Conservation (phyloP, 768 basidiomycete genomes). For the Astraeus odoratus region DNA sequence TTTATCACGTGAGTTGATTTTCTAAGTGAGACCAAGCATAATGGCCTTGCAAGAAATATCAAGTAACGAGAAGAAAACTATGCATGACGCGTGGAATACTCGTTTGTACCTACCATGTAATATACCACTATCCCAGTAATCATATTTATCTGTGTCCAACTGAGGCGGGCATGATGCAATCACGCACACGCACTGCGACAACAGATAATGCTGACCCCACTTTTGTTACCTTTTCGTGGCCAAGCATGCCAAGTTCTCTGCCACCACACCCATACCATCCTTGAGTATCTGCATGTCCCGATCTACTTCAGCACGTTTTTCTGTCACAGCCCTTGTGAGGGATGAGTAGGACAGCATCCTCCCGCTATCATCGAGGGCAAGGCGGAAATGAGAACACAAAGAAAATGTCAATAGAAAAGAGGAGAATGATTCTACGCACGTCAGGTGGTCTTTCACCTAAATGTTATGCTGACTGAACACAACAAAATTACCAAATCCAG, state of each 20-base stretch:
- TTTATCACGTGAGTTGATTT: slow-evolving; percentile 30
- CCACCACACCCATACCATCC: slow-evolving; percentile 14
- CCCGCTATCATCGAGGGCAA: slow-evolving; percentile 8
- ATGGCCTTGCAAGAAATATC: not conserved
- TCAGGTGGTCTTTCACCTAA: slow-evolving; percentile 24
- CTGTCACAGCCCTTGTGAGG: slow-evolving; percentile 17
- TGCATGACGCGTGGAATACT: too few relatives aligned
- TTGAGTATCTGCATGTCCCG: slow-evolving; percentile 12
- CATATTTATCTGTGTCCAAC: too few relatives aligned
- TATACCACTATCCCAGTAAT: not conserved
- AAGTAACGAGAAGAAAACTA: too few relatives aligned
- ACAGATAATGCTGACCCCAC: not conserved
- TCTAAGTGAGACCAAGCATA: not conserved
- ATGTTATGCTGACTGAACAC: not conserved
- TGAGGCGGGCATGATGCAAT: too few relatives aligned
- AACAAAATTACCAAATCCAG: not conserved
- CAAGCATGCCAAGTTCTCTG: slow-evolving; percentile 17
- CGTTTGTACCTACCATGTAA: too few relatives aligned
- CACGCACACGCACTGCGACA: too few relatives aligned
- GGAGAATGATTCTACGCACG: slow-evolving; percentile 14
- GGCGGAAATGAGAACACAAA: slow-evolving; percentile 3
- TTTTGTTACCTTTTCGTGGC: slow-evolving; percentile 4
- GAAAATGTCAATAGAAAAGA: not conserved
- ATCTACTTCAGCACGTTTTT: slow-evolving; percentile 15
- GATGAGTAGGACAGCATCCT: slow-evolving; percentile 14